Base-by-base conservation (phyloP, 2,329 filamentous ascomycete species). In the Alternaria gansuensis region DNA sequence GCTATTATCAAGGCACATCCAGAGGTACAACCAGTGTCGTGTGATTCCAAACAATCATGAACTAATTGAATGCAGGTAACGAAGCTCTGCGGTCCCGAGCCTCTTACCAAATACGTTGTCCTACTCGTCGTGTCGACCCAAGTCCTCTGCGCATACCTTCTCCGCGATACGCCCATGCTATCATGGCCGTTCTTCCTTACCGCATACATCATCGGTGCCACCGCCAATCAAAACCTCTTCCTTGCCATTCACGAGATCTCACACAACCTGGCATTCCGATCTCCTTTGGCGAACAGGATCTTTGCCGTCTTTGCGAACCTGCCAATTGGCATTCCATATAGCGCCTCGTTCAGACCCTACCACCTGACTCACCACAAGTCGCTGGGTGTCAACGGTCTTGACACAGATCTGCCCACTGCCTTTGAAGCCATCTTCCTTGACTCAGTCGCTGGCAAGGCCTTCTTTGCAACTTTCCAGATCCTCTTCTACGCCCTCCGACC, bases 381-480 rank as follows among this genome's bases (percentile, higher is more conserved):
- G 36, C 90, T 99, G 51, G 95, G 95, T 62, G 94, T 99, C 50
- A 92, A 97, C 72, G 95, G 95, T 56, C 87, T 99, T 41, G 95
- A 99, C 78, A 97, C 94, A 43, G 95, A 99, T 75, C 88, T 99
- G 28, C 95, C 95, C 24, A 98, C 95, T 17, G 88, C 91, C 48
- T 80, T 97, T 50, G 95, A 99, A 82, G 94, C 93, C 63, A 81
- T 96, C 75, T 90, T 99, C 77, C 89, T 99, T 71, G 91, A 99
- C 82, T 97, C 93, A 7, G 89, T 99, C 70, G 87, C 94, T 17
- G 95, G 95, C 77, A 99, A 99, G 81, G 90, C 95, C 67, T 99
- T 99, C 83, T 99, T 99, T 85, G 94, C 91, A 82, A 99, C 95
- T 68, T 99, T 97, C 82, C 95, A 99, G 81, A 97, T 99, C 78